These are phyloP conservation scores for Suhomyces pyralidae DNA, from an alignment of 805 yeast genomes.

Conservation along the genomic window DNA sequence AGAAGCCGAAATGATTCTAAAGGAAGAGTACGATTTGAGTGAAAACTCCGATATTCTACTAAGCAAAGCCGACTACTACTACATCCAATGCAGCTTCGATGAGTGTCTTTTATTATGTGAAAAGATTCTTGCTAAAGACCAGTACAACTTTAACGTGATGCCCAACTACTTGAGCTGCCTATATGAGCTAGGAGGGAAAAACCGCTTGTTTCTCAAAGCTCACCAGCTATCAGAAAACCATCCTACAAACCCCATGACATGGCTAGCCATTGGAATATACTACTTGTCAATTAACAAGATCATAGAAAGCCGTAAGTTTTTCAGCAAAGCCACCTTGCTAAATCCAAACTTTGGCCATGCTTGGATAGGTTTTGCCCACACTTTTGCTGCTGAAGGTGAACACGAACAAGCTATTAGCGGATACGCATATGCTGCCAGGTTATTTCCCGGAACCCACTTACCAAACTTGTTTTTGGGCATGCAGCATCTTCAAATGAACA, in stretches of 20 bases:
- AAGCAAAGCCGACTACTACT: slow-evolving; percentile 66
- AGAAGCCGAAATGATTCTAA: slow-evolving; percentile 63
- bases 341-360: slow-evolving; percentile 92
- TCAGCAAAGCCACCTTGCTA: slow-evolving; percentile 82
- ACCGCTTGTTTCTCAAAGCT: slow-evolving; percentile 73
- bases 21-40: slow-evolving; percentile 68
- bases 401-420: slow-evolving; percentile 98
- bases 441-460: slow-evolving; percentile 86
- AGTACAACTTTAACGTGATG: slow-evolving; percentile 64
- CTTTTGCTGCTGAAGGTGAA: slow-evolving; percentile 97
- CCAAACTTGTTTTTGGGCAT: slow-evolving; percentile 91
- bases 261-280: slow-evolving; percentile 91
- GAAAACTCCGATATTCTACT: slow-evolving; percentile 68
- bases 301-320: slow-evolving; percentile 80
- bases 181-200: slow-evolving; percentile 79
- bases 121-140: slow-evolving; percentile 54
- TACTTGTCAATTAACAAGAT: slow-evolving; percentile 72
- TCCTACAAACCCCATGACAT: slow-evolving; percentile 78
- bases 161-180: slow-evolving; percentile 82
- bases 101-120: slow-evolving; percentile 77
- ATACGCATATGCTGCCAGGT: slow-evolving; percentile 89
- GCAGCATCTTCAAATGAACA: slow-evolving; percentile 91
- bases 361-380: slow-evolving; percentile 98
- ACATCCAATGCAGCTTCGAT: slow-evolving; percentile 73
- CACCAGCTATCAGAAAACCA: slow-evolving; percentile 83